Conservation (phyloP, 768 basidiomycete species). For the Tubosaeta brunneosetosa region DNA sequence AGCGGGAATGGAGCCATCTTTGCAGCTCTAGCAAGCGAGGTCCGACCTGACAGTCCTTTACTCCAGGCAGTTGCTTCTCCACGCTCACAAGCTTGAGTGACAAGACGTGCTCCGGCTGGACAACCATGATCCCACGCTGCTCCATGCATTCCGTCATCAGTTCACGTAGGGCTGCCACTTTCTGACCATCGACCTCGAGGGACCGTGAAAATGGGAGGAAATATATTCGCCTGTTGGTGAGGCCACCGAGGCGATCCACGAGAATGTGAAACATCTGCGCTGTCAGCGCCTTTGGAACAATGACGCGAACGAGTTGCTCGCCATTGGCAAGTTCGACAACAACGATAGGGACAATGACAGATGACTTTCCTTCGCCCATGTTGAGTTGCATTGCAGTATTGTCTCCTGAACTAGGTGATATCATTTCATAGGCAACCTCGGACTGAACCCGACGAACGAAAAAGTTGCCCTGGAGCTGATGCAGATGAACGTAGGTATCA, state of each 20-base stretch:
- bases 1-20: slow-evolving; percentile 14
- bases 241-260: slow-evolving; percentile 37
- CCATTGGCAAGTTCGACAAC: slow-evolving; percentile 40
- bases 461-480: slow-evolving; percentile 44
- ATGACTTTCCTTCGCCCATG: slow-evolving; percentile 18
- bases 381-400: slow-evolving; percentile 48
- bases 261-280: slow-evolving; percentile 46
- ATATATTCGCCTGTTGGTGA: slow-evolving; percentile 42
- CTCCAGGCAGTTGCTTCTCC: slow-evolving; percentile 2
- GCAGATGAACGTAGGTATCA: neutral
- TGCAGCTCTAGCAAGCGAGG: slow-evolving; percentile 15
- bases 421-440: slow-evolving; percentile 43
- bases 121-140: slow-evolving; percentile 39
- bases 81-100: slow-evolving; percentile 41
- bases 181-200: slow-evolving; percentile 20
- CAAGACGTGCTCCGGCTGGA: slow-evolving; percentile 48
- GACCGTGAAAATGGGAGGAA: slow-evolving; percentile 44
- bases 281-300: slow-evolving; percentile 43
- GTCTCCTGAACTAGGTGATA: slow-evolving; percentile 29
- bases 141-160: slow-evolving; percentile 28
- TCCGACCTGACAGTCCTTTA: slow-evolving; percentile 15
- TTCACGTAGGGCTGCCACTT: slow-evolving; percentile 5
- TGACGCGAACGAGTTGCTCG: slow-evolving; percentile 40
- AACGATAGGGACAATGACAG: slow-evolving; percentile 44
- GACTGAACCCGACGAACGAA: slow-evolving; percentile 40